These are phyloP conservation scores for Vitis riparia DNA, from an alignment of 164 flowering plant species.

Conservation along the genomic window DNA sequence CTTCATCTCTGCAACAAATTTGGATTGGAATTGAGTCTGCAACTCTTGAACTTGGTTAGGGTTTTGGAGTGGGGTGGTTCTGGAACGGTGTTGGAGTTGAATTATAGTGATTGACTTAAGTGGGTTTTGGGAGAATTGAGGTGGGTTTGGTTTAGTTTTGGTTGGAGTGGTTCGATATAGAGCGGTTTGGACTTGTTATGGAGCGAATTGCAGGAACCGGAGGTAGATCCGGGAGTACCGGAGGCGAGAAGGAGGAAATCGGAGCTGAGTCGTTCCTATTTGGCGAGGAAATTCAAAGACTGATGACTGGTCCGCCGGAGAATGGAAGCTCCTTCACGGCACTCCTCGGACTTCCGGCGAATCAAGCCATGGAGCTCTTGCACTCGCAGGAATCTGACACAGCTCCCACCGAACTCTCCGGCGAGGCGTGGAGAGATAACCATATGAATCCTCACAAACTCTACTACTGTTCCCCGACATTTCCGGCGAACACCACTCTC, in stretches of 20 bases:
- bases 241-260: conserved; percentile 7
- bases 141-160: not conserved
- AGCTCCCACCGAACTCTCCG: conserved; percentile 11
- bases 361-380: conserved; percentile 70
- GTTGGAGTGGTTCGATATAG: not conserved
- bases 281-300: conserved; percentile 40
- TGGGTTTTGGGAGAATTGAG: not conserved
- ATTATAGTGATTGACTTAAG: too few species aligned
- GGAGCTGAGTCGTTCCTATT: conserved; percentile 29
- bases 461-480: conserved; percentile 17
- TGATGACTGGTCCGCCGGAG: conserved; percentile 39
- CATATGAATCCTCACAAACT: conserved; percentile 4
- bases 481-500: conserved; percentile 41
- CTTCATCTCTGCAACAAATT: conserved; percentile 1
- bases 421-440: conserved; percentile 2
- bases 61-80: not conserved
- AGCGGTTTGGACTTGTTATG: conserved; percentile 16
- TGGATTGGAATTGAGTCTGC: not conserved
- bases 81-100: too few species aligned
- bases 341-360: conserved; percentile 68
- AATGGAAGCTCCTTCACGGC: conserved; percentile 77
- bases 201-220: conserved; percentile 14
- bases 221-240: conserved; percentile 25
- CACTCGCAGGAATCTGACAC: conserved; percentile 35
- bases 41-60: not conserved